These are phyloP conservation scores for Inga leiocalycina DNA, from an alignment of 306 rosid species.

Conservation along the genomic window DNA sequence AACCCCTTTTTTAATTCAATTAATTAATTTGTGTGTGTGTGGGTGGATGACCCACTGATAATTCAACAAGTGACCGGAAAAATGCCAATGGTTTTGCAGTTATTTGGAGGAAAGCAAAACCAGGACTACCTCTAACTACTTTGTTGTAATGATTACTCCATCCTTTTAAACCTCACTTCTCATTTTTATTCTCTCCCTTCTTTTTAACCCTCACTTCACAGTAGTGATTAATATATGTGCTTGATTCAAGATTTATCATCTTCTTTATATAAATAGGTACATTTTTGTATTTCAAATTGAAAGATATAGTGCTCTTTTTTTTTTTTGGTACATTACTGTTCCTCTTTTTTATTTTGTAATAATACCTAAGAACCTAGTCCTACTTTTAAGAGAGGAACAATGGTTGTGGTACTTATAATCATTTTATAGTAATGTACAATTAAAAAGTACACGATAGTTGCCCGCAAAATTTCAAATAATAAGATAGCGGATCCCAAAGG, in stretches of 20 bases:
- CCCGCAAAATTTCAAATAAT: background rate
- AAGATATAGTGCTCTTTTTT: background rate
- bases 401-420: background rate
- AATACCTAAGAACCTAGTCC: background rate
- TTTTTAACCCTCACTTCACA: no score
- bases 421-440: background rate
- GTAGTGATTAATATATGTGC: background rate
- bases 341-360: background rate
- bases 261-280: background rate
- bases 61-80: background rate
- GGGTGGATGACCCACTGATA: background rate
- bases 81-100: background rate
- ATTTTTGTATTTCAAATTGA: background rate
- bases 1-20: background rate
- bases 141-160: background rate
- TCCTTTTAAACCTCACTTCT: background rate
- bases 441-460: background rate
- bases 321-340: no score
- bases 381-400: background rate
- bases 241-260: background rate
- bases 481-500: background rate
- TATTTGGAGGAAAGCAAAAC: background rate
- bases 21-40: background rate
- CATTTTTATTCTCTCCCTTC: background rate
- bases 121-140: background rate